Conservation (phyloP, 768 basidiomycete species). For the Lactarius hengduanensis region DNA sequence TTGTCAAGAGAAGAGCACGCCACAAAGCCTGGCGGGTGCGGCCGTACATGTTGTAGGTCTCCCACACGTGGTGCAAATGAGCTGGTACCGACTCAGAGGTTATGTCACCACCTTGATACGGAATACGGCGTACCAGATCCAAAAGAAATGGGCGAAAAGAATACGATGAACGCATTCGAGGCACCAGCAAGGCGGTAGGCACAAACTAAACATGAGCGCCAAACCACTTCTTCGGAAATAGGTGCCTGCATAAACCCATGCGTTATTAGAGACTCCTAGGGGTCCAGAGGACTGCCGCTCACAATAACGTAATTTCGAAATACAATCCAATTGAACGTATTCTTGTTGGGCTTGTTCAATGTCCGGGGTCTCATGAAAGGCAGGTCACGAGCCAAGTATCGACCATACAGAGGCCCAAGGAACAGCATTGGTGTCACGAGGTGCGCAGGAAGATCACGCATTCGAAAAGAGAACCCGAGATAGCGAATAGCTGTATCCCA, state of each 20-base stretch:
- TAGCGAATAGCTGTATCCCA: conserved; percentile 30
- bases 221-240: conserved; percentile 89
- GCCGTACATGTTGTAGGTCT: conserved; percentile 75
- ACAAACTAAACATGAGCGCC: conserved; percentile 79
- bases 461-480: conserved; percentile 30
- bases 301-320: conserved; percentile 68
- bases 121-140: conserved; percentile 63
- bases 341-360: conserved; percentile 40
- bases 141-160: conserved; percentile 81
- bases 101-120: conserved; percentile 8
- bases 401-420: conserved; percentile 70
- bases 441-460: conserved; percentile 44
- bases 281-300: conserved; percentile 28
- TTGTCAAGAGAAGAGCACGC: conserved; percentile 52
- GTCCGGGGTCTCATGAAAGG: conserved; percentile 57
- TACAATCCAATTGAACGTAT: conserved; percentile 51
- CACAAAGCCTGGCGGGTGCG: conserved; percentile 61
- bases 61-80: conserved; percentile 91
- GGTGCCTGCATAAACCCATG: conserved; percentile 60
- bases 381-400: conserved; percentile 45
- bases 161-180: conserved; percentile 60
- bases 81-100: conserved; percentile 46
- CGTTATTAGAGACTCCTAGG: background rate
- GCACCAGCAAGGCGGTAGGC: conserved; percentile 67
- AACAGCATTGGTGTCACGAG: conserved; percentile 73